Evolutionary conservation across 2,329 filamentous ascomycete species (phyloP), one percentile per base, ranked within the genome.

Genomic region (Diaporthe batatas): DNA sequence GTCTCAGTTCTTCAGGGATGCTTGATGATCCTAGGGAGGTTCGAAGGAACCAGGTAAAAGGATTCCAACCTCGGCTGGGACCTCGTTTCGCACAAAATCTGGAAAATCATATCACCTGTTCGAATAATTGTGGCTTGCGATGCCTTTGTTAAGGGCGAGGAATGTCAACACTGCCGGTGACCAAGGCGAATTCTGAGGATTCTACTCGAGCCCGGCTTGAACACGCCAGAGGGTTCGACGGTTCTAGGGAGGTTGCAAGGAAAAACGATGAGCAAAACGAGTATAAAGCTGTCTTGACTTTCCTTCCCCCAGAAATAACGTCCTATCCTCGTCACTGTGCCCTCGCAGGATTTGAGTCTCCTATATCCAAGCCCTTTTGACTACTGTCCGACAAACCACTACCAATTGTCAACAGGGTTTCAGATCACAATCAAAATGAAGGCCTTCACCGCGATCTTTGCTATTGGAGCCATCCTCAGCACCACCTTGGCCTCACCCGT

Each of bases 1-100:
- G 59, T 49, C 16, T 51, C 42, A 65, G 10, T 51, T 51, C 29
- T 32, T 29, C 59, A 64, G 59, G 59, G 59, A 49, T 64, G 59
- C 59, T 64, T 47, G 42, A 23, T 2, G 16, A 64, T 8, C 39
- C 39, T 47, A 59, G 36, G 57, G 36, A 42, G 42, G n/a, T 44
- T 42, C 36, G 23, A 44, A 39, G 36, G 36, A 39, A 62, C 25
- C 23, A n/a, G 58, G 23, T 16, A n/a, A 62, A 6, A 16, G 39
- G 18, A 25, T 55, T 55, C 53, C 21, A 25, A 25, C 21, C 34
- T 36, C 42, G 29, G 53, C 29, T 36, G 16, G 53, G 18, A 55
- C 21, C 29, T 55, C 32, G 29, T n/a, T 34, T 18, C 21, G 25
- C 44, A 59, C 23, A 59, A 39, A 25, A 34, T 6, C 16, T 34